Evolutionary conservation across 2,329 filamentous ascomycete species (phyloP).

Genomic region (Tolypocladium ophioglossoides): DNA sequence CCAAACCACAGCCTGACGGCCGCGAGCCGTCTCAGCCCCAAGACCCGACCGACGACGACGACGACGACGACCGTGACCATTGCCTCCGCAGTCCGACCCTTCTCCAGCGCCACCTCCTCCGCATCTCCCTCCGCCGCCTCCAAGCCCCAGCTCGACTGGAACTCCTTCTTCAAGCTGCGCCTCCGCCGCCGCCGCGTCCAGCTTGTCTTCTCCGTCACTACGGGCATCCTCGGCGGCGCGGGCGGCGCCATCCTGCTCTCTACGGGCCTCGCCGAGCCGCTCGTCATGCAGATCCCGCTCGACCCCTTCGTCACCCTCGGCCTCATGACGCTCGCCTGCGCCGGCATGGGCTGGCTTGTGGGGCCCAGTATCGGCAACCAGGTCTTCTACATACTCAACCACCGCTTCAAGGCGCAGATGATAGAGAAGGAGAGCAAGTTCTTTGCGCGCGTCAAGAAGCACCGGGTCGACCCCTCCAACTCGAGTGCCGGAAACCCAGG

Average conservation of each 20-base stretch:
- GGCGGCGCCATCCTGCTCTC: slow-evolving; percentile 57
- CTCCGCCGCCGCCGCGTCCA: slow-evolving; percentile 77
- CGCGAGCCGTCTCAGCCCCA: background rate
- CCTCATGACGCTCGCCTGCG: slow-evolving; percentile 64
- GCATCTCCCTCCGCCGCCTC: background rate
- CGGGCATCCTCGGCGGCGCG: slow-evolving; percentile 50
- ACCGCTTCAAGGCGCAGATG: slow-evolving; percentile 62
- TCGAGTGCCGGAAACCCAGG: slow-evolving; percentile 83
- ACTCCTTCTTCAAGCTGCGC: slow-evolving; percentile 85
- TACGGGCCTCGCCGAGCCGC: slow-evolving; percentile 59
- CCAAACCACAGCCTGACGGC: background rate
- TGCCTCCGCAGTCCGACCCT: slow-evolving; percentile 6
- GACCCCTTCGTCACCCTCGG: slow-evolving; percentile 84
- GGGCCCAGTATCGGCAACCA: slow-evolving; percentile 75
- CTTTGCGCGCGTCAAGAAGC: slow-evolving; percentile 81
- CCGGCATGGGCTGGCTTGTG: slow-evolving; percentile 76
- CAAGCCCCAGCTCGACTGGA: slow-evolving; percentile 56
- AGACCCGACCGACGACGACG: background rate
- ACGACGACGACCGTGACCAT: background rate
- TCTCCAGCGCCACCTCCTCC: slow-evolving; percentile 4
- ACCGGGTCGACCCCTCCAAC: slow-evolving; percentile 81
- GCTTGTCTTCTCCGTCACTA: slow-evolving; percentile 62
- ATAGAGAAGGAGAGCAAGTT: slow-evolving; percentile 88
- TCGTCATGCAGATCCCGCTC: slow-evolving; percentile 63
- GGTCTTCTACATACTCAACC: slow-evolving; percentile 68